A percentile compares a stretch with the other conserved stretches of the same genome.
phyloP scores from a whole-genome alignment of 1,284 basidiomycete species.

The Tilletia caries region DNA sequence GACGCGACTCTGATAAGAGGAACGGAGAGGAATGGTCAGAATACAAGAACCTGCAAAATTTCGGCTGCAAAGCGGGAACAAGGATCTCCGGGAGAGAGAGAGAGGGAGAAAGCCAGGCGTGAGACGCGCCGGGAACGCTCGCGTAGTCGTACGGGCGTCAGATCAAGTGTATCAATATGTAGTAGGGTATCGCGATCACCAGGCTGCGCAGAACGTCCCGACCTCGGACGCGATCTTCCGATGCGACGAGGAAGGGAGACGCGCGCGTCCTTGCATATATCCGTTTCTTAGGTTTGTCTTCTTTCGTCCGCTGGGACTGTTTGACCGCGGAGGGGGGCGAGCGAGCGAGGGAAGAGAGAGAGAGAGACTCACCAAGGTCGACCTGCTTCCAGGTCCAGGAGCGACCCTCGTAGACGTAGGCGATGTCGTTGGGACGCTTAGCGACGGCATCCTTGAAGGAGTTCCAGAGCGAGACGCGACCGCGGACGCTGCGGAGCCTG shows the following conservation, averaged over 20 bases:
- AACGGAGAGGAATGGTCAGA: background rate
- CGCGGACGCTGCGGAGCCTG: slow-evolving; percentile 24
- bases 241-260: background rate
- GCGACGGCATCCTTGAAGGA: slow-evolving; percentile 33
- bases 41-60: background rate
- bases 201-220: background rate
- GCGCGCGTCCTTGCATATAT: slow-evolving; percentile 13
- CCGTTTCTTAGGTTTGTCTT: slow-evolving; percentile 7
- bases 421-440: slow-evolving; percentile 31
- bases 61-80: too few relatives aligned
- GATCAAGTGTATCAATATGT: slow-evolving; percentile 22
- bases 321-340: background rate
- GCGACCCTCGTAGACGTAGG: slow-evolving; percentile 43
- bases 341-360: background rate
- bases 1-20: slow-evolving; percentile 19
- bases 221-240: background rate
- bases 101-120: too few relatives aligned
- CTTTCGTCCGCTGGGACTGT: too few relatives aligned
- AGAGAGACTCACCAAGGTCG: slow-evolving; percentile 24
- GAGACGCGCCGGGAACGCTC: too few relatives aligned
- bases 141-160: slow-evolving; percentile 11
- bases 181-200: background rate
- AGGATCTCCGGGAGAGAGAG: too few relatives aligned
- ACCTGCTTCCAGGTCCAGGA: slow-evolving; percentile 40
- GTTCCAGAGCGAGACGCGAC: slow-evolving; percentile 36